phyloP scores from a whole-genome alignment of 306 rosid species.

The Betula pendula region DNA sequence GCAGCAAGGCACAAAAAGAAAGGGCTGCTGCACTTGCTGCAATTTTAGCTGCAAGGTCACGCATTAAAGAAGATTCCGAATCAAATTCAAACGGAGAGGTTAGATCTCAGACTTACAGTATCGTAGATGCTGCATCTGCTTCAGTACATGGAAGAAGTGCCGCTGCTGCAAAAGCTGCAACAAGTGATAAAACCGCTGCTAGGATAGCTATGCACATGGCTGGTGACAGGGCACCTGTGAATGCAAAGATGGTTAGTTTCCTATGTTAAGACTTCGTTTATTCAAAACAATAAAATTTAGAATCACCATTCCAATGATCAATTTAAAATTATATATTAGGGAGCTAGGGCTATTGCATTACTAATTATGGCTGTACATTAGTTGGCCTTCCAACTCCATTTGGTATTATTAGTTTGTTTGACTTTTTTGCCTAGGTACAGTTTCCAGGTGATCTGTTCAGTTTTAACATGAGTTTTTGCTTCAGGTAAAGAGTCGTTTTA shows the following conservation, averaged over 20 bases:
- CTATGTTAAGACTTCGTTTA: slow-evolving; percentile 8
- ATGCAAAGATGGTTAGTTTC: slow-evolving; percentile 84
- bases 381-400: background rate
- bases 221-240: slow-evolving; percentile 91
- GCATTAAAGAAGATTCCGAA: slow-evolving; percentile 66
- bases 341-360: slow-evolving; percentile 8
- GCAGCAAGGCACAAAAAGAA: slow-evolving; percentile 94
- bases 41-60: slow-evolving; percentile 84
- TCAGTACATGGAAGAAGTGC: slow-evolving; percentile 99
- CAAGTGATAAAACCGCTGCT: slow-evolving; percentile 93
- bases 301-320: slow-evolving; percentile 12
- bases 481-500: slow-evolving; percentile 88
- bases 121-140: slow-evolving; percentile 99
- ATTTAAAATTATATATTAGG: slow-evolving; percentile 19
- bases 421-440: background rate
- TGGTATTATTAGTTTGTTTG: background rate
- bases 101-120: slow-evolving; percentile 69
- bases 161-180: slow-evolving; percentile 86
- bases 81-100: slow-evolving; percentile 54
- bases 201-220: slow-evolving; percentile 93
- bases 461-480: slow-evolving; percentile 29
- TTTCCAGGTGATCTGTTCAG: background rate
- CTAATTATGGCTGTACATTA: background rate
- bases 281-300: background rate
- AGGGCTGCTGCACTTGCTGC: slow-evolving; percentile 94